phyloP scores from a whole-genome alignment of 345 rosid genomes.

The Hypericum androsaemum region DNA sequence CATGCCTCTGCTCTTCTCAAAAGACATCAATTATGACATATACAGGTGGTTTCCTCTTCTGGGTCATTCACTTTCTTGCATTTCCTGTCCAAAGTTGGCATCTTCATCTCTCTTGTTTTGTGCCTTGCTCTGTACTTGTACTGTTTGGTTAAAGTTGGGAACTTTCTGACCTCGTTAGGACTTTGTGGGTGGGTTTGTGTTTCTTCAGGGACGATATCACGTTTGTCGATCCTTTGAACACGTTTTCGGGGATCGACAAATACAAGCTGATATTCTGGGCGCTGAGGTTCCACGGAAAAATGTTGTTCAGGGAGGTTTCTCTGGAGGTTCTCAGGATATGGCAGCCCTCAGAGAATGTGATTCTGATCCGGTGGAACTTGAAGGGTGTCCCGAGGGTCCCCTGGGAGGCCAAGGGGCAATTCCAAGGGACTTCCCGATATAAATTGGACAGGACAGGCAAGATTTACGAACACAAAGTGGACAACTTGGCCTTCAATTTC shows the following conservation, averaged over 20 bases:
- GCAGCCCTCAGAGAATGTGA: slow-evolving; percentile 96
- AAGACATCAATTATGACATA: slow-evolving; percentile 73
- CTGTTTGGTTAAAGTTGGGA: slow-evolving; percentile 5
- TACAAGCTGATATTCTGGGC: slow-evolving; percentile 91
- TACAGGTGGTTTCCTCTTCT: slow-evolving; percentile 53
- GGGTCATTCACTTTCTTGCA: slow-evolving; percentile 11
- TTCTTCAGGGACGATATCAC: slow-evolving; percentile 73
- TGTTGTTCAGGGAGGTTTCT: slow-evolving; percentile 68
- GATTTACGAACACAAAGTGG: slow-evolving; percentile 85
- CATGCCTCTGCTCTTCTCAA: slow-evolving; percentile 59
- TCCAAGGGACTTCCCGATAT: slow-evolving; percentile 86
- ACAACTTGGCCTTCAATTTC: slow-evolving; percentile 84
- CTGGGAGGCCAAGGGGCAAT: slow-evolving; percentile 91
- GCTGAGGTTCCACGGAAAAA: slow-evolving; percentile 74
- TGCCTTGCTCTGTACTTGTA: not conserved
- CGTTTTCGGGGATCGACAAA: slow-evolving; percentile 69
- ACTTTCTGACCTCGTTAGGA: slow-evolving; percentile 7
- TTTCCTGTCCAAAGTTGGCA: too few species aligned
- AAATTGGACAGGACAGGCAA: slow-evolving; percentile 79
- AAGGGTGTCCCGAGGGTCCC: slow-evolving; percentile 89
- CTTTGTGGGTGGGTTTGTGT: not conserved
- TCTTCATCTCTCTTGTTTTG: too few species aligned
- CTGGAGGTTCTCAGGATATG: slow-evolving; percentile 74
- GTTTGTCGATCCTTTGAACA: slow-evolving; percentile 64
- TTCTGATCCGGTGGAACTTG: slow-evolving; percentile 82